These are phyloP conservation scores for Talaromyces trachyspermus DNA, from an alignment of 495 filamentous ascomycete genomes.

Conservation along the genomic window DNA sequence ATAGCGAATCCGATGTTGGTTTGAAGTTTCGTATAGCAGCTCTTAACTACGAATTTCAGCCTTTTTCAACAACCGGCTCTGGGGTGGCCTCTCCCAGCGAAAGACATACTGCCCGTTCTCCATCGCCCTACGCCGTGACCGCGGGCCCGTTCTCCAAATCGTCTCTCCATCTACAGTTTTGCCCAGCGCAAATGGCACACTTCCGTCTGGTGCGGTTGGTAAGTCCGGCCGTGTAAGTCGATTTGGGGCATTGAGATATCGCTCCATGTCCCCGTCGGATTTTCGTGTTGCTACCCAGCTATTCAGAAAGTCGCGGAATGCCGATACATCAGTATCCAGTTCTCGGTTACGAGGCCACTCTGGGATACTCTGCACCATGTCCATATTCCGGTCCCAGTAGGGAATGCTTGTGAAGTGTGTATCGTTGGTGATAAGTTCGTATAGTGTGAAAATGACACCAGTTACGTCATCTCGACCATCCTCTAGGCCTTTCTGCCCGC, in stretches of 20 bases:
- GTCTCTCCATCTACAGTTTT: constrained; percentile 14
- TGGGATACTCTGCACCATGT: constrained; percentile 16
- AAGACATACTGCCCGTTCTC: constrained; percentile 19
- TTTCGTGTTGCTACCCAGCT: constrained; percentile 15
- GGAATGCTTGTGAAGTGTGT: constrained; percentile 13
- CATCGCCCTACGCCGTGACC: constrained; percentile 11
- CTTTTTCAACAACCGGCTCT: constrained; percentile 11
- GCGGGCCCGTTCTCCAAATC: constrained; percentile 12
- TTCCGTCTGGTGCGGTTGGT: constrained; percentile 15
- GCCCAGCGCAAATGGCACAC: constrained; percentile 14
- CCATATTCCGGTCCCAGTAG: constrained; percentile 14
- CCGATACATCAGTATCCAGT: constrained; percentile 17
- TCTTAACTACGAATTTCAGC: constrained; percentile 3
- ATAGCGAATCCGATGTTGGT: too few species aligned
- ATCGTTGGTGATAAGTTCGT: constrained; percentile 36
- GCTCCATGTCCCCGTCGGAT: constrained; percentile 12
- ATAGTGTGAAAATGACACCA: constrained; percentile 29
- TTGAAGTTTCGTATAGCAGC: too few species aligned
- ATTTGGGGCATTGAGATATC: constrained; percentile 15
- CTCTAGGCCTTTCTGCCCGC: constrained; percentile 12
- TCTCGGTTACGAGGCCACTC: constrained; percentile 16
- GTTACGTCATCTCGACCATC: constrained; percentile 28
- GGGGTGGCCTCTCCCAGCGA: constrained; percentile 18
- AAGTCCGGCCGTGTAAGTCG: constrained; percentile 17
- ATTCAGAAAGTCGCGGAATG: constrained; percentile 16